Percentiles rank a stretch among this genome's conserved stretches.
Conservation (phyloP, 768 basidiomycete genomes). For the Tephrocybe sp. region DNA sequence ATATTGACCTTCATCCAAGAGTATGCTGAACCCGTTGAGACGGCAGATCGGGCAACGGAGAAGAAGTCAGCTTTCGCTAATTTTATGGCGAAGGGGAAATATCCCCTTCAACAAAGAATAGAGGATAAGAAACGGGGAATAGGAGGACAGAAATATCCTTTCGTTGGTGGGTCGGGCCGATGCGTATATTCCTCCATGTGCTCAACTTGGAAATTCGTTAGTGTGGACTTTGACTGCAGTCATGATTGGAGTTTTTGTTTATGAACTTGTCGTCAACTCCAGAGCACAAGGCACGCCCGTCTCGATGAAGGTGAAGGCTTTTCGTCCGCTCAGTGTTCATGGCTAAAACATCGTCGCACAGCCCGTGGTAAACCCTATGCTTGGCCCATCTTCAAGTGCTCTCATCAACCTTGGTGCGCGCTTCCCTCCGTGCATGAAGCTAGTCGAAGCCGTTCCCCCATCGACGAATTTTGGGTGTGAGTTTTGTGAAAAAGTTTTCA, state of each 20-base stretch:
- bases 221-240: slow-evolving; percentile 62
- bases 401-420: slow-evolving; percentile 88
- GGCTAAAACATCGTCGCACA: slow-evolving; percentile 22
- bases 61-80: slow-evolving; percentile 39
- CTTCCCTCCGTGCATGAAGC: slow-evolving; percentile 91
- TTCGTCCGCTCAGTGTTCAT: neutral
- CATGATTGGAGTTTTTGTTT: slow-evolving; percentile 79
- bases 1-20: slow-evolving; percentile 36
- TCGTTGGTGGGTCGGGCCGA: slow-evolving; percentile 51
- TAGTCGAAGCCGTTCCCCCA: slow-evolving; percentile 51
- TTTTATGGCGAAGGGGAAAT: slow-evolving; percentile 46
- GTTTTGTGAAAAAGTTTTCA: slow-evolving; percentile 14
- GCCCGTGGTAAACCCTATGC: slow-evolving; percentile 85
- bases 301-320: slow-evolving; percentile 67
- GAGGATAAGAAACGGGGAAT: slow-evolving; percentile 86
- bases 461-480: slow-evolving; percentile 59
- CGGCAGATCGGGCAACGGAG: slow-evolving; percentile 29
- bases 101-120: slow-evolving; percentile 77
- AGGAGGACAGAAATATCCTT: slow-evolving; percentile 77
- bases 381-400: slow-evolving; percentile 83
- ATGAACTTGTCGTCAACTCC: slow-evolving; percentile 76
- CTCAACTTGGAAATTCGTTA: slow-evolving; percentile 21
- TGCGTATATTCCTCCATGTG: slow-evolving; percentile 7
- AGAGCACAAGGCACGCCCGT: slow-evolving; percentile 78
- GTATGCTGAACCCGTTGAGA: slow-evolving; percentile 57